Base-by-base conservation (phyloP, 805 yeast genomes). In the Wickerhamiella cacticola region DNA sequence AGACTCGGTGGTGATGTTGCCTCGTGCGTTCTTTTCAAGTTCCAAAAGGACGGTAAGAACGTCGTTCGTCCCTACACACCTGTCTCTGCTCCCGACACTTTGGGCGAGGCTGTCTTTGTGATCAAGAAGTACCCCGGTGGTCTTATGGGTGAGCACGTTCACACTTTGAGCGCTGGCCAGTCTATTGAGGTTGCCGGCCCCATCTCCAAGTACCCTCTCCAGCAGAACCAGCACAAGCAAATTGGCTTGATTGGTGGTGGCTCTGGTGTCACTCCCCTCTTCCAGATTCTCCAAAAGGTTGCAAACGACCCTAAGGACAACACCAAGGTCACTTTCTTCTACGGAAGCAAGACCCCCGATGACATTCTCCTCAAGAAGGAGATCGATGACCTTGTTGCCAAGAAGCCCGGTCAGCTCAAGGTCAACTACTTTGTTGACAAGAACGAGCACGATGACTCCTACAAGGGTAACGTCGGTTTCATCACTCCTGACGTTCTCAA, bases 251-350 rank as follows among this genome's bases (percentile, higher is more conserved):
- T 92, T 57, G 97, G 96, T 59, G 98, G 95, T 61, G 98, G 98
- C 63, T 74, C 94, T 45, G 97, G 97, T 68, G 88, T 92, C 65
- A 85, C 96, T 42, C 98, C 98, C 51, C 73, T 92, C 67, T 88
- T 75, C 73, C 98, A 92, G 72, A 68, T 92, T 64, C 65, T 85
- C 53, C 81, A 78, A 60, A 79, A 77, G 63, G 75, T 89, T 63
- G 73, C 83, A 60, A 72, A 73, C 63, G 78, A 88, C 73, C 88
- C 94, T 49, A 70, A 68, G 41, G 97, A 92, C 70, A 81, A 85
- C 66, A 92, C 98, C 60, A 81, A 86, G 74, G 79, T 92, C 54
- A 73, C 79, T 53, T 72, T 92, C 57, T 70, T 76, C 63, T 89
- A 83, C 69, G 97, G 95, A 60, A 78, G 78, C 65, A 70, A 78